Percentiles rank a stretch among this genome's conserved stretches.
Conservation (phyloP, 495 filamentous ascomycete species). For the Lichina pygmaea region DNA sequence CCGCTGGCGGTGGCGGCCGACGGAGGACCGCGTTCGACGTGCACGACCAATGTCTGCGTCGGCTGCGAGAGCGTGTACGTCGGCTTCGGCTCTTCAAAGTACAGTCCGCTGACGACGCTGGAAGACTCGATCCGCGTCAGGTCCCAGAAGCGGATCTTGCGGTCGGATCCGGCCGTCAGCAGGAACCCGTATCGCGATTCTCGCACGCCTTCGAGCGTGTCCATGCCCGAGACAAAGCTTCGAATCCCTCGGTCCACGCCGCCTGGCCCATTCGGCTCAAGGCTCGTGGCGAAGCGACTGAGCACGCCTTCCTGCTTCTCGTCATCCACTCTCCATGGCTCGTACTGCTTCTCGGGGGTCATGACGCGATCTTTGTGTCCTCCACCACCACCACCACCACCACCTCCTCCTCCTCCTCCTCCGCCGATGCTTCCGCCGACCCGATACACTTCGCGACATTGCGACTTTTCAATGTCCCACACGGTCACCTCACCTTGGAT, state of each 20-base stretch:
- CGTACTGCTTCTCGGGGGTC: slow-evolving; percentile 39
- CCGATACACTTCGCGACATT: slow-evolving; percentile 74
- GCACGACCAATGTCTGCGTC: slow-evolving; percentile 35
- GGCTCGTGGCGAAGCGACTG: slow-evolving; percentile 52
- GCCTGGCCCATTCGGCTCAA: slow-evolving; percentile 23
- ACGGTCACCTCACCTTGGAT: slow-evolving; percentile 75
- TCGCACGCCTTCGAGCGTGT: slow-evolving; percentile 24
- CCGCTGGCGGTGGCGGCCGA: slow-evolving; percentile 12
- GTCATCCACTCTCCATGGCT: slow-evolving; percentile 74
- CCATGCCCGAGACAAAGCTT: slow-evolving; percentile 22
- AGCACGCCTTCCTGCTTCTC: slow-evolving; percentile 75
- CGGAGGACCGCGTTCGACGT: slow-evolving; percentile 39
- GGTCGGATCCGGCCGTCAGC: slow-evolving; percentile 67
- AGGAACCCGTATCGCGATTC: slow-evolving; percentile 42
- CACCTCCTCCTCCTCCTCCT: no score
- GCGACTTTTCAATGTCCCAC: slow-evolving; percentile 81
- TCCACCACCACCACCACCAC: no score
- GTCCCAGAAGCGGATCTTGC: slow-evolving; percentile 87
- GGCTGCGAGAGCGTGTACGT: slow-evolving; percentile 47
- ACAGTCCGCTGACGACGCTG: slow-evolving; percentile 52
- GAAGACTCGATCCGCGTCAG: slow-evolving; percentile 43
- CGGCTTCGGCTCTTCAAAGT: slow-evolving; percentile 39
- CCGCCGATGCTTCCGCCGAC: slow-evolving; percentile 16
- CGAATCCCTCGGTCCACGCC: slow-evolving; percentile 24
- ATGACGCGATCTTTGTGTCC: slow-evolving; percentile 12